Base-by-base conservation (phyloP, 108 stramenopile genomes). In the Asterionellopsis glacialis region DNA sequence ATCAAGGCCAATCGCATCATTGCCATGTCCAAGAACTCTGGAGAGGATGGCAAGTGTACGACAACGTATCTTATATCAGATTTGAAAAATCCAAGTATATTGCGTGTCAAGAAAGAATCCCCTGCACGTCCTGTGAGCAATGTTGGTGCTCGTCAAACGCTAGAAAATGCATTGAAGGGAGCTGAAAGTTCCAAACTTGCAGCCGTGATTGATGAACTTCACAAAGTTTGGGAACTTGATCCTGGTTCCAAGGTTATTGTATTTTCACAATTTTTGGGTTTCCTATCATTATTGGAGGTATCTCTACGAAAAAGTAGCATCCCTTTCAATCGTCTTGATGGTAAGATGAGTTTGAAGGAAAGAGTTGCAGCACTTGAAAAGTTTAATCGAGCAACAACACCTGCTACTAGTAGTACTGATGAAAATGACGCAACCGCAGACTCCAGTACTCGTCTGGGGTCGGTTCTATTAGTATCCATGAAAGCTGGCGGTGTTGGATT, bases 261-360 rank as follows among this genome's bases (percentile, higher is more conserved):
- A 18, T 93, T 88, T 67, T 84, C 83, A 13, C 92, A 93, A 54
- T 93, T 81, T 56, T 70, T 93, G 6, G 88, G 92, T 15, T 88
- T 93, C 59, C 62, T 93, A 10, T 88, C 90, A 60, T 53, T 93
- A 26, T 51, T 88, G 42, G 72, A 79, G 41, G 42, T 53, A 21
- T 50, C 71, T 24, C 67, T 90, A 19, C 19, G 53, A 11, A 68
- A 54, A 1, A 49, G 59, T 9, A 59, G 61, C 11, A 78, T 93
- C 16, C 52, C 71, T 0, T 80, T 54, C 62, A 72, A 50, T 63
- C 80, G 88, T 24, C 66, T 93, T 54, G 88, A 93, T 73, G 92
- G 92, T 0, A 73, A 64, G 44, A 77, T 93, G 64, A 70, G 73
- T 48, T 64, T 88, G 26, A 82, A 84, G 27, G 81, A 88, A 59